Percentiles rank a stretch among this genome's conserved stretches.
These are phyloP conservation scores for Fusarium guadeloupense DNA, from an alignment of 2,329 filamentous ascomycete species.

Conservation along the genomic window DNA sequence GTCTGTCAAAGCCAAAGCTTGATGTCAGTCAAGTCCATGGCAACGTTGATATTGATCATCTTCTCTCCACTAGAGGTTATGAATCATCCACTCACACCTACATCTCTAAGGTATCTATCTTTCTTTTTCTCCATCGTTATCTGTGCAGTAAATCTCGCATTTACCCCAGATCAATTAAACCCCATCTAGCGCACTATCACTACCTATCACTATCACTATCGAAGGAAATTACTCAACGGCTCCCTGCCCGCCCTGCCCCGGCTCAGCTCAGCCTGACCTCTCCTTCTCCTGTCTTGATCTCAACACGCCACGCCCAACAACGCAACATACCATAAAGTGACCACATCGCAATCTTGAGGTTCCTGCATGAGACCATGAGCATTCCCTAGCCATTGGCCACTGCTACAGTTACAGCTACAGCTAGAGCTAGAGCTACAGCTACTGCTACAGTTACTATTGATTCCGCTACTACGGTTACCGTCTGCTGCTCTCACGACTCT, in stretches of 20 bases:
- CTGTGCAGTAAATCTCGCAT: too few relatives aligned
- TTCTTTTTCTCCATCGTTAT: background rate
- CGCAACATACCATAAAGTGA: conserved; percentile 35
- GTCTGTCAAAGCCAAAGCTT: background rate
- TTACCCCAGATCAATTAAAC: too few relatives aligned
- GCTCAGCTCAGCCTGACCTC: conserved; percentile 31
- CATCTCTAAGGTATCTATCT: background rate
- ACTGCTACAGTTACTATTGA: background rate
- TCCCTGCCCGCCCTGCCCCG: conserved; percentile 23
- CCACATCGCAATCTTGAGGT: conserved; percentile 19
- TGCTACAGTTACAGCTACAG: conserved; percentile 3
- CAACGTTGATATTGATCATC: conserved; percentile 28
- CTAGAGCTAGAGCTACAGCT: too few relatives aligned
- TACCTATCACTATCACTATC: too few relatives aligned
- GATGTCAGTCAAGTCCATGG: conserved; percentile 3
- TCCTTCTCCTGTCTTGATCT: conserved; percentile 5
- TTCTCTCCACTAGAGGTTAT: conserved; percentile 15
- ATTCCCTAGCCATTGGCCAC: conserved; percentile 11
- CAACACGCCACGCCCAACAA: conserved; percentile 30
- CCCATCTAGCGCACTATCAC: too few relatives aligned
- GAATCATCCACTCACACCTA: conserved; percentile 30
- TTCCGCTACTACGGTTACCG: background rate
- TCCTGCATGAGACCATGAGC: conserved; percentile 21
- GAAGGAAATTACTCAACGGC: conserved; percentile 30
- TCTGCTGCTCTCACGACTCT: too few relatives aligned